Base-by-base conservation (phyloP, 208 protist species). In the Leishmania guyanensis region DNA sequence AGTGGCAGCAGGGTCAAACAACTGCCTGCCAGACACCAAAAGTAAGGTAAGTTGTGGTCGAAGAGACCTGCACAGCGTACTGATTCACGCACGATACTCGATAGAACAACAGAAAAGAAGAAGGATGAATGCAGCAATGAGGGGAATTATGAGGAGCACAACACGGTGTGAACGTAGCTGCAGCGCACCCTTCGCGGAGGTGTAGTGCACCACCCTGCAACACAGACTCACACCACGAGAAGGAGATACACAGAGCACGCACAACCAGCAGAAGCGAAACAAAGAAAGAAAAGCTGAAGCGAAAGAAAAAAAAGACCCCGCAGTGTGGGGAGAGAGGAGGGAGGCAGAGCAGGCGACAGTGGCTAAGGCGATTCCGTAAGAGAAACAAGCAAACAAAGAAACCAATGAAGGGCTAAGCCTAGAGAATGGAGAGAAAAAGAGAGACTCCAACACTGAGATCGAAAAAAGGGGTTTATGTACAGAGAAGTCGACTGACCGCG, bases 71-170 rank as follows among this genome's bases (percentile, higher is more conserved):
- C 51, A 48, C 65, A 20, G 22, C 50, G 3, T 66, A 29, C 29
- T 10, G 20, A 43, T 3, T 79, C 75, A 74, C 69, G 69, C 12
- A 46, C 46, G 50, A 53, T 51, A 56, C 39, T 10, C 33, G 48
- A 58, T 46, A 75, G 46, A 80, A 46, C n/a, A 39, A 73, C 29
- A 46, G 51, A 73, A 85, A 85, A 70, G 26, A 56, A 58, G 22
- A n/a, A 20, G 20, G 36, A 17, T 46, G 65, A 29, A 54, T 29
- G 51, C 68, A n/a, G 20, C 14, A 48, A 71, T 48, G 20, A 46
- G 36, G 48, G 65, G 17, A 46, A 20, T 26, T 71, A 17, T 69
- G 64, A 43, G 65, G 29, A 50, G 39, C 1, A 43, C 65, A 71
- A 29, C 36, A 71, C 36, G 65, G 36, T 48, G 39, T 71, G 16